Evolutionary conservation across 495 filamentous ascomycete genomes (phyloP).

Genomic region (Hyaloscypha variabilis): DNA sequence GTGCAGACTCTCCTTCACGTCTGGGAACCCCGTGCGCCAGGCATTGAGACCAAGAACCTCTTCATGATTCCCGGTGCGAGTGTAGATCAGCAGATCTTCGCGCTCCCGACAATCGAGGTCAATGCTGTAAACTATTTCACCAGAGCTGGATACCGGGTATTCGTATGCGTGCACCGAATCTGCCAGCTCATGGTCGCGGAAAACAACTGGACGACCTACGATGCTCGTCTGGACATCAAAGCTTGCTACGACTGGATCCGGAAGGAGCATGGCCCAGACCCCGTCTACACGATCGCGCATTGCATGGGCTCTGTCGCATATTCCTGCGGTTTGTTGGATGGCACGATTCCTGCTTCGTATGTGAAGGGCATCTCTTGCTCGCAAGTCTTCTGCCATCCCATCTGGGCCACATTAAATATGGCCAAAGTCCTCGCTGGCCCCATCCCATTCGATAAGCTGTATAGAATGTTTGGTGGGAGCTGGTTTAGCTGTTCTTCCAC

Average conservation of each 20-base stretch:
- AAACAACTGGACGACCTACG: constrained; percentile 58
- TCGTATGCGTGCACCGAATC: constrained; percentile 62
- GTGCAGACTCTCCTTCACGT: constrained; percentile 54
- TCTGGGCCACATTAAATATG: constrained; percentile 59
- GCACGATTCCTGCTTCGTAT: constrained; percentile 59
- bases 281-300: constrained; percentile 64
- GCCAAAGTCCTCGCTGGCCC: constrained; percentile 55
- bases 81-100: constrained; percentile 65
- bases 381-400: constrained; percentile 68
- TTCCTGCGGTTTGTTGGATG: constrained; percentile 62
- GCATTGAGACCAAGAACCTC: constrained; percentile 44
- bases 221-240: constrained; percentile 62
- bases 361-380: constrained; percentile 63
- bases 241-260: constrained; percentile 61
- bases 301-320: constrained; percentile 69
- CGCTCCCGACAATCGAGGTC: constrained; percentile 64
- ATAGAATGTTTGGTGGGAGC: constrained; percentile 45
- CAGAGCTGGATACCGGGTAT: constrained; percentile 60
- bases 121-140: constrained; percentile 70
- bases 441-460: constrained; percentile 49
- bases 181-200: constrained; percentile 56
- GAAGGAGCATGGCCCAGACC: constrained; percentile 35
- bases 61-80: constrained; percentile 65
- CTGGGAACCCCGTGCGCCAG: constrained; percentile 49
- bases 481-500: constrained; percentile 58